Conservation (phyloP, 805 yeast genomes). For the Metschnikowia lunata region DNA sequence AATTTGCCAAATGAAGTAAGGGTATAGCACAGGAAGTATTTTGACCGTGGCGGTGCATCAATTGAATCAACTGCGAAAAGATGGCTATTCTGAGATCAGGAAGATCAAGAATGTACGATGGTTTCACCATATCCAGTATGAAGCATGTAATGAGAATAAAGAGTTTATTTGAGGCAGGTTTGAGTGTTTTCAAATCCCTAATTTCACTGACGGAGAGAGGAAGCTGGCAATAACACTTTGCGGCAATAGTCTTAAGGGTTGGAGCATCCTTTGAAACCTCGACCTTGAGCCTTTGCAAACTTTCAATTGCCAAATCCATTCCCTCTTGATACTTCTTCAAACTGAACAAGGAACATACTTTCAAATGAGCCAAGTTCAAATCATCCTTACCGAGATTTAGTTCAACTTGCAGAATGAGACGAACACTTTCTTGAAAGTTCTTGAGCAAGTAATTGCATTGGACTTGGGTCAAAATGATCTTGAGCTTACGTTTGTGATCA, state of each 20-base stretch:
- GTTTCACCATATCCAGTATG: constrained; percentile 35
- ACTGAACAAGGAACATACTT: constrained; percentile 34
- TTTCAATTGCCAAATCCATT: constrained; percentile 29
- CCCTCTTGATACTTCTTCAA: constrained; percentile 30
- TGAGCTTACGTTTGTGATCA: constrained; percentile 20
- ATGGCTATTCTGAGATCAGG: constrained; percentile 27
- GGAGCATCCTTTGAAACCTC: constrained; percentile 25
- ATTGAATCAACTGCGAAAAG: constrained; percentile 28
- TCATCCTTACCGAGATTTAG: constrained; percentile 29
- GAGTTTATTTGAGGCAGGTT: constrained; percentile 23
- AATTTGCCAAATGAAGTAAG: constrained; percentile 37
- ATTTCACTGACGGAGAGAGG: constrained; percentile 41
- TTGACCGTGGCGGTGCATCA: constrained; percentile 38
- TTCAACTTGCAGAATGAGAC: constrained; percentile 29
- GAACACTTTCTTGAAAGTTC: constrained; percentile 32
- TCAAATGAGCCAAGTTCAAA: constrained; percentile 32
- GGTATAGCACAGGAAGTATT: constrained; percentile 38
- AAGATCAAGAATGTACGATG: constrained; percentile 26
- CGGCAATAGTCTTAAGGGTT: constrained; percentile 19
- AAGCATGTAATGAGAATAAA: constrained; percentile 36
- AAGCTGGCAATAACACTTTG: constrained; percentile 22
- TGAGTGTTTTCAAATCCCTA: constrained; percentile 22
- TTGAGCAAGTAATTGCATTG: constrained; percentile 27
- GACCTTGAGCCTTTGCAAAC: constrained; percentile 34
- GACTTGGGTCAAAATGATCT: constrained; percentile 27